Base-by-base conservation (phyloP, 768 basidiomycete species). In the Hypsizygus marmoreus region DNA sequence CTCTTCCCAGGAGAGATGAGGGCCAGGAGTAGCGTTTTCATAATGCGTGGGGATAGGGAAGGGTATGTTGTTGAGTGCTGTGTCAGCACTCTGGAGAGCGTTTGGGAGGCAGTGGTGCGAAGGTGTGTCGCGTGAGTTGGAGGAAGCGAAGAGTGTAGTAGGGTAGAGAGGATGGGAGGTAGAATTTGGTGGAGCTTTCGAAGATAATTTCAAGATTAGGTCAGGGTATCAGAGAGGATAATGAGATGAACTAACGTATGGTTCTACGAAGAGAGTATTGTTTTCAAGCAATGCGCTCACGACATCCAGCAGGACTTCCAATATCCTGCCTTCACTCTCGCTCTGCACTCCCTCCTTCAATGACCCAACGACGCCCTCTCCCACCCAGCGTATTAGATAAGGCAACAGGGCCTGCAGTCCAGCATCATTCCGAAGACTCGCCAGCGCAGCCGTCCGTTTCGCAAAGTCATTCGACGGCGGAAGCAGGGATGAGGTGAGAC, bases 351-450 rank as follows among this genome's bases (percentile, higher is more conserved):
- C 77, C 24, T 79, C 75, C 45, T 75, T 74, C 32, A 93, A 65
- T 0, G 80, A 81, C 6, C 71, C 71, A 11, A 88, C 84, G 1
- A 92, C 87, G 29, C 91, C 87, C 61, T 97, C 94, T 12, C 87
- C 90, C 0, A 95, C 80, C 97, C 97, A 99, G 28, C 91, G 82
- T 37, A 97, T 89, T 22, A 99, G 75, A 61, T 98, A 98, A 0
- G 95, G 93, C 19, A 99, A 67, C 13, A 99, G 77, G 4, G 91
- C 88, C 54, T 94, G 91, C 49, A 99, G 63, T 2, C 95, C 95
- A 2, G 93, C 91, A 55, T 99, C 97, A 50, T 81, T 80, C 42
- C 92, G 73, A 55, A 99, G 68, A 60, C 91, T 94, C 6, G 91
- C 91, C 37, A 99, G 73, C 4, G 97, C 95, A 3, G 97, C 97